Evolutionary conservation across 345 rosid genomes (phyloP).

Genomic region (Pistacia atlantica): DNA sequence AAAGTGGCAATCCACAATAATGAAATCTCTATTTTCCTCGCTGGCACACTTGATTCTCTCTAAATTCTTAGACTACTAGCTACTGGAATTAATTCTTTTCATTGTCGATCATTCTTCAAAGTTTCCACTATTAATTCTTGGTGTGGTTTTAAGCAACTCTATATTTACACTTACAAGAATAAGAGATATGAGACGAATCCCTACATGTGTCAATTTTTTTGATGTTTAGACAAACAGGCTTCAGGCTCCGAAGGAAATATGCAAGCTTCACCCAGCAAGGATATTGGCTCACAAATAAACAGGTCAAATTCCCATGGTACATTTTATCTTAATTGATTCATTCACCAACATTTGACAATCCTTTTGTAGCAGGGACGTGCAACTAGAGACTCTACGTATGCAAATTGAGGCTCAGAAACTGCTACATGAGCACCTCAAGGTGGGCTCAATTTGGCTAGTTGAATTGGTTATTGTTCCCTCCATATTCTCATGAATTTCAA

Average conservation of each 20-base stretch:
- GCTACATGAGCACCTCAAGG: slow-evolving; percentile 36
- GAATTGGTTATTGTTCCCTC: neutral
- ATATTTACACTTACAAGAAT: neutral
- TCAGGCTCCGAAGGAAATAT: slow-evolving; percentile 19
- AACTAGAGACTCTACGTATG: slow-evolving; percentile 24
- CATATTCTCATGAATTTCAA: neutral
- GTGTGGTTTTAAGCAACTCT: no score
- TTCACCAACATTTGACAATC: neutral
- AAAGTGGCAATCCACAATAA: no score
- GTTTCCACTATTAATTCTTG: no score
- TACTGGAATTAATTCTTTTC: no score
- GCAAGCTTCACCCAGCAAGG: neutral
- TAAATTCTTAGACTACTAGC: neutral
- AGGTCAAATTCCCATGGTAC: slow-evolving; percentile 15
- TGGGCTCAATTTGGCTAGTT: neutral
- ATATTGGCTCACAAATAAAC: slow-evolving; percentile 7
- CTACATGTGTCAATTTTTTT: neutral
- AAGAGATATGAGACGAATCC: neutral
- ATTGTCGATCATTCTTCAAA: no score
- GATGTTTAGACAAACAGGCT: slow-evolving; percentile 25
- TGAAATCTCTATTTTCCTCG: no score
- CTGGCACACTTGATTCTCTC: neutral
- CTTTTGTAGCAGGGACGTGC: slow-evolving; percentile 17
- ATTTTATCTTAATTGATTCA: neutral
- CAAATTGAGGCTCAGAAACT: slow-evolving; percentile 39